Base-by-base conservation (phyloP, 2,329 filamentous ascomycete species). In the Aspergillus pseudoglaucus region DNA sequence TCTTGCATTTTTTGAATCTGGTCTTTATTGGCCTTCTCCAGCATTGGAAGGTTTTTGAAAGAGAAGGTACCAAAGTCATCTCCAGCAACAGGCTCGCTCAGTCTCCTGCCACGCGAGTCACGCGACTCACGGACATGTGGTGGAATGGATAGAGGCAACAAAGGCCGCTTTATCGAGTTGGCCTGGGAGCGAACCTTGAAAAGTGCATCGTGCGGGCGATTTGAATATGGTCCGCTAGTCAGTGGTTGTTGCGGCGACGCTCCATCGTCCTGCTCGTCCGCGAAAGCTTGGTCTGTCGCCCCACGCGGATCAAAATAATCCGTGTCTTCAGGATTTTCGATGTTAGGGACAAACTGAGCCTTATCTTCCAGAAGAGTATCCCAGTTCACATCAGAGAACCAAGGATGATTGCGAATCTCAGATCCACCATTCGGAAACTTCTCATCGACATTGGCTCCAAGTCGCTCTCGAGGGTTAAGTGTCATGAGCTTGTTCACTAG, bases 1-100 rank as follows among this genome's bases (percentile, higher is more conserved):
- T 97, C 90, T 18, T 90, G 84, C 48, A 98, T 76, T 66, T 97
- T 97, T 60, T 97, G 90, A 27, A 98, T 95, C 25, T 97, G 90
- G 60, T 98, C 93, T 65, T 98, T 98, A 70, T 98, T 98, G 47
- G 93, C 93, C 68, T 96, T 97, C 61, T 97, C 93, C 15, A 98
- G 77, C 17, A 97, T 91, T 0, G 91, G 90, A 43, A 98, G 73
- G 59, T 98, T 98, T 73, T 98, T 98, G 77, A 95, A 98, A 35
- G 89, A 83, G 68, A 98, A 98, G 53, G 83, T 90, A 27, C 93
- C 93, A 74, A 98, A 98, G 64, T 98, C 94, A 66, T 98, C 93
- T 0, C 85, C 79, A 27, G 83, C 80, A 14, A 91, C 83, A 1
- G 93, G 93, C 67, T 98, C 93, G 66, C 91, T 97, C 35, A 97